Base-by-base conservation (phyloP, 108 stramenopile species). In the Stephanodiscus triporus region DNA sequence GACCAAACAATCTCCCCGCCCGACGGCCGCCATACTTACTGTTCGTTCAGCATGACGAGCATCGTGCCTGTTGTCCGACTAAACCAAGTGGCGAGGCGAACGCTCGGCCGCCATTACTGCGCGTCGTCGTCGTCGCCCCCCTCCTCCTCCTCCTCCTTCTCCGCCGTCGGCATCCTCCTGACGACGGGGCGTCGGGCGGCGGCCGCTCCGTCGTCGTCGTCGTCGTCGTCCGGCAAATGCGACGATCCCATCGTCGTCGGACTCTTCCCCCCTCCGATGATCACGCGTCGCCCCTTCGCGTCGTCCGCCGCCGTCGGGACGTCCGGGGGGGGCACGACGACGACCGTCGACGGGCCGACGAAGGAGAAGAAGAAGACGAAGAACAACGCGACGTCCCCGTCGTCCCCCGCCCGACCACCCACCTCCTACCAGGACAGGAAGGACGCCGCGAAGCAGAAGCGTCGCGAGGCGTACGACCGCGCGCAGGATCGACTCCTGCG, bases 371-470 rank as follows among this genome's bases (percentile, higher is more conserved):
- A 34, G 2, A n/a, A n/a, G 32, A 34, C 2, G 32, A 34, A 34
- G 32, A 34, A 34, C 4, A 34, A 34, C 4, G 32, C 2, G 2
- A 5, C 32, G 4, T 5, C 32, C 32, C 32, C 32, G 4, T 5
- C 32, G 32, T 5, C 43, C 43, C 11, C 14, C 43, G 13, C 43
- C 3, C 43, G 7, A 40, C 40, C 43, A 14, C 43, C 63, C 40
- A 45, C 59, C 54, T 55, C 76, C 36, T 81, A 77, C 30, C 63
- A 71, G 59, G 76, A 38, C 9, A 70, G 76, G 0, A 76, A 82
- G 65, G 77, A 63, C 29, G 85, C 81, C 17, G 66, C 51, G n/a
- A 95, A 95, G 69, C 48, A 88, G 61, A 49, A 50, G 13, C 88
- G 94, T 11, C 73, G 68, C 2, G 73, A 87, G 32, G 34, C 70